Conservation (phyloP, 2,329 filamentous ascomycete species). For the Sporothrix humicola region DNA sequence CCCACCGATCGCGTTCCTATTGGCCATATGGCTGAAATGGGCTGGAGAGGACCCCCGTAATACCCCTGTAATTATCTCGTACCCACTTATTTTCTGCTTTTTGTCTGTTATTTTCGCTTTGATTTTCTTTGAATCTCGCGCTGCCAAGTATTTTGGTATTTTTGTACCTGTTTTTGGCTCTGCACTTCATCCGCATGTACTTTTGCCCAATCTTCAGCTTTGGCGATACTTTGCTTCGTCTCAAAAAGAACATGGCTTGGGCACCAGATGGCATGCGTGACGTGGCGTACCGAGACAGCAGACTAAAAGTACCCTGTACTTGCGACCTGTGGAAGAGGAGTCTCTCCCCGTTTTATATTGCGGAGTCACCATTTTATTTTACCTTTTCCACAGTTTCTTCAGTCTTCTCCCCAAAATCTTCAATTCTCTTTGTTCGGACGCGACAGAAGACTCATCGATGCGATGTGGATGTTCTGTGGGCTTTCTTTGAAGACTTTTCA, state of each 20-base stretch:
- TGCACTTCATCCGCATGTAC: neutral
- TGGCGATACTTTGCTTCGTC: slow-evolving; percentile 1
- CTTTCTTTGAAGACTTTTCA: slow-evolving; percentile 12
- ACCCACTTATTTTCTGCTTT: slow-evolving; percentile 16
- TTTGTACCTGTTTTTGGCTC: neutral
- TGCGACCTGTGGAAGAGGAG: neutral
- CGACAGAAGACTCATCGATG: neutral
- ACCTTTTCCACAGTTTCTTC: neutral
- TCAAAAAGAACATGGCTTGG: neutral
- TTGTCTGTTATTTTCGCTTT: neutral
- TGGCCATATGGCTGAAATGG: slow-evolving; percentile 23
- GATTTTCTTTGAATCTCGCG: no score
- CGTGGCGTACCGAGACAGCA: slow-evolving; percentile 1
- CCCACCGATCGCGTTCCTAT: neutral
- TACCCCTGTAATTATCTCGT: slow-evolving; percentile 29
- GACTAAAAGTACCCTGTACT: neutral
- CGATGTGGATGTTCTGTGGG: neutral
- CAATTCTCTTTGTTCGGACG: neutral
- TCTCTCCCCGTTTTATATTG: neutral
- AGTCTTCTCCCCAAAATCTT: neutral
- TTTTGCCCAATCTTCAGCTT: neutral
- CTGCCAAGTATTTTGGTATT: no score
- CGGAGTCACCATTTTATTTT: slow-evolving; percentile 5
- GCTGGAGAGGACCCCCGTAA: slow-evolving; percentile 14
- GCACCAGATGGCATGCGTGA: neutral